phyloP scores from a whole-genome alignment of 495 filamentous ascomycete genomes.

The Thozetella sp. region DNA sequence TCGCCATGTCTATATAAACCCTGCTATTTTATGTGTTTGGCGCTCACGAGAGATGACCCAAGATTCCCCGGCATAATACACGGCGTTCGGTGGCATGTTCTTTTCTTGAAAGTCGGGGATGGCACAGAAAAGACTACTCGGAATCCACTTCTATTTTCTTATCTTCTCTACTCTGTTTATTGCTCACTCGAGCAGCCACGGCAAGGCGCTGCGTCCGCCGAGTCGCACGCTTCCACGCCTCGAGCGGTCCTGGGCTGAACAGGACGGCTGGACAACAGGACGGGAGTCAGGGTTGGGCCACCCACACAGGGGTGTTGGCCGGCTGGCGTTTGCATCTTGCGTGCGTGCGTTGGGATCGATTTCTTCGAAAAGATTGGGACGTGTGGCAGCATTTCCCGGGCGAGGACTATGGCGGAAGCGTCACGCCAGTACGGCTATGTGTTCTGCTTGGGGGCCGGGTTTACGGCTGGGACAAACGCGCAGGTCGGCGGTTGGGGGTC shows the following conservation, averaged over 20 bases:
- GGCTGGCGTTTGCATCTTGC: neutral
- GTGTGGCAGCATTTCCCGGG: neutral
- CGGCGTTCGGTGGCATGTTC: neutral
- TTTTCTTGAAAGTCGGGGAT: neutral
- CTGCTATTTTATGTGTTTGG: neutral
- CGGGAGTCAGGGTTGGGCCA: neutral
- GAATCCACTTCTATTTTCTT: neutral
- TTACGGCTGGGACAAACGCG: neutral
- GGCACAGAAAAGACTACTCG: neutral
- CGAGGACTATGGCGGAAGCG: neutral
- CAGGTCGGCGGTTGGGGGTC: neutral
- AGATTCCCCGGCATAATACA: slow-evolving; percentile 3
- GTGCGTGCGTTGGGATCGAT: neutral
- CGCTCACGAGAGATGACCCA: slow-evolving; percentile 2
- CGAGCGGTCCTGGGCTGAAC: neutral
- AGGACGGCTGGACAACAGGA: neutral
- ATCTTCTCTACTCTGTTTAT: no score
- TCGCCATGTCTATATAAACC: neutral
- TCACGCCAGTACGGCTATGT: neutral
- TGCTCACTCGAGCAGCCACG: neutral
- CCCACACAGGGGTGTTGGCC: neutral
- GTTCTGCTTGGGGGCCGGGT: neutral
- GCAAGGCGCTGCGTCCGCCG: neutral
- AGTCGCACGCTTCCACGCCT: neutral
- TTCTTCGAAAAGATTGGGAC: neutral